Conservation (phyloP, 805 yeast genomes). For the Myxozyma mucilagina region DNA sequence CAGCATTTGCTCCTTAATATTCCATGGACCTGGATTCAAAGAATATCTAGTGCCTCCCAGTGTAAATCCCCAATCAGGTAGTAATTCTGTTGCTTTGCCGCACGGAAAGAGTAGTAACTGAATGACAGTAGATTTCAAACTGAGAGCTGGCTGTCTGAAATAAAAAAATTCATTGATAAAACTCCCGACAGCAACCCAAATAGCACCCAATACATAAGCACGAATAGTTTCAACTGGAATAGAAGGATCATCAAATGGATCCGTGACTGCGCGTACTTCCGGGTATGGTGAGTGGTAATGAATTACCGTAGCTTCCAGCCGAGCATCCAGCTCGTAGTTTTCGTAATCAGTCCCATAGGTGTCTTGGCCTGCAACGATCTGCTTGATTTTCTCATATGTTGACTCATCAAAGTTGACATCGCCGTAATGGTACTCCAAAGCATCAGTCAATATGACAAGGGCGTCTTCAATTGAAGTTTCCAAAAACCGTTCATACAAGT, state of each 20-base stretch:
- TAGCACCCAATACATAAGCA: slow-evolving; percentile 52
- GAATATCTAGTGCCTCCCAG: slow-evolving; percentile 43
- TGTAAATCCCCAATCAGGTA: slow-evolving; percentile 28
- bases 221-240: slow-evolving; percentile 56
- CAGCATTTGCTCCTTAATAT: slow-evolving; percentile 65
- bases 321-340: slow-evolving; percentile 12
- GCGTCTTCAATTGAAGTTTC: slow-evolving; percentile 42
- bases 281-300: slow-evolving; percentile 59
- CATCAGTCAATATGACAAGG: slow-evolving; percentile 43
- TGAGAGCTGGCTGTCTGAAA: slow-evolving; percentile 56
- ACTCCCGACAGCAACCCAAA: slow-evolving; percentile 58
- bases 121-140: slow-evolving; percentile 59
- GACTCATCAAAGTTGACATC: slow-evolving; percentile 44
- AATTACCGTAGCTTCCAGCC: slow-evolving; percentile 46
- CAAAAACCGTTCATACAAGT: slow-evolving; percentile 16
- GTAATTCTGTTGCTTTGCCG: slow-evolving; percentile 44
- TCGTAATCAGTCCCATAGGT: slow-evolving; percentile 14
- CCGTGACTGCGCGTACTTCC: slow-evolving; percentile 61
- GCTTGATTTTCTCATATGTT: slow-evolving; percentile 10
- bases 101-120: slow-evolving; percentile 65
- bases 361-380: slow-evolving; percentile 15
- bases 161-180: slow-evolving; percentile 61
- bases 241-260: slow-evolving; percentile 53
- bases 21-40: slow-evolving; percentile 67
- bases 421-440: slow-evolving; percentile 46